These are phyloP conservation scores for Zymoseptoria crescenta DNA, from an alignment of 2,329 filamentous ascomycete genomes.

Conservation along the genomic window DNA sequence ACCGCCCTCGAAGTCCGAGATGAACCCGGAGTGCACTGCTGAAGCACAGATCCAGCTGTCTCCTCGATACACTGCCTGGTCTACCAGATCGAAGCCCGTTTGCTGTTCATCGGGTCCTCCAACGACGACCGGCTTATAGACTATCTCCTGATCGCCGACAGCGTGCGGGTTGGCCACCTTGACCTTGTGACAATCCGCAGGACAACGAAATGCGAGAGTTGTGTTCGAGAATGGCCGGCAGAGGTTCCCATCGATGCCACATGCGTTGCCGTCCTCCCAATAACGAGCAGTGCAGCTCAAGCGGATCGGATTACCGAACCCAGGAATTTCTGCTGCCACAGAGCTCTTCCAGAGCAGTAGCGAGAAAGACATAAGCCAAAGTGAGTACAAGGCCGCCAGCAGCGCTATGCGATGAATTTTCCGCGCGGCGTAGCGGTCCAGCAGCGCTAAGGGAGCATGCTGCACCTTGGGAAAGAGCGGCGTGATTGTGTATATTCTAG, in stretches of 20 bases:
- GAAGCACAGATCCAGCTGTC: constrained; percentile 83
- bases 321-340: constrained; percentile 52
- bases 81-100: constrained; percentile 29
- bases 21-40: constrained; percentile 74
- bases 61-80: constrained; percentile 64
- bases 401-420: constrained; percentile 52
- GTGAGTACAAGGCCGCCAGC: constrained; percentile 51
- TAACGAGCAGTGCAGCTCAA: constrained; percentile 62
- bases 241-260: constrained; percentile 64
- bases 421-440: constrained; percentile 56
- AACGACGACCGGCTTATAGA: constrained; percentile 48
- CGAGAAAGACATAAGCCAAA: constrained; percentile 64
- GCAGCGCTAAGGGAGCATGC: constrained; percentile 54
- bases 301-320: constrained; percentile 57
- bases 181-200: constrained; percentile 60
- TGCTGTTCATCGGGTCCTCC: constrained; percentile 41
- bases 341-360: constrained; percentile 60
- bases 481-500: constrained; percentile 41
- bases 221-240: constrained; percentile 68
- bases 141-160: constrained; percentile 59
- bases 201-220: constrained; percentile 66
- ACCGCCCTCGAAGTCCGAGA: constrained; percentile 63
- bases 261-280: constrained; percentile 62
- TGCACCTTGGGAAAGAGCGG: constrained; percentile 59
- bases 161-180: constrained; percentile 64